These are phyloP conservation scores for Cladochytrium replicatum DNA, from an alignment of 192 early-diverging fungal genomes.

Conservation along the genomic window DNA sequence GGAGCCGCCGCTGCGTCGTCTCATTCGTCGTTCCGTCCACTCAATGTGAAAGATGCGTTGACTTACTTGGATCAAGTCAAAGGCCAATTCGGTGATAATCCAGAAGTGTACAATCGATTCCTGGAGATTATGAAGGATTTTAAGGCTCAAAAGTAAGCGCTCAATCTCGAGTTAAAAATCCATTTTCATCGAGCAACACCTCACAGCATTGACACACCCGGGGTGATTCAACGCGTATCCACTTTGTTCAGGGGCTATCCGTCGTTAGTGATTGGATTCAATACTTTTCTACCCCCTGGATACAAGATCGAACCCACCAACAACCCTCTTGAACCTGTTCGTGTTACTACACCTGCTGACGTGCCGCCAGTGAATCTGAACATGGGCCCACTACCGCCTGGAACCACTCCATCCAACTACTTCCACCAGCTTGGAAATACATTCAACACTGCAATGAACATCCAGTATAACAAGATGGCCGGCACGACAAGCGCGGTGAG, in stretches of 20 bases:
- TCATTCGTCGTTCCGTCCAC: conserved; percentile 27
- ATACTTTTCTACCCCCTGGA: conserved; percentile 97
- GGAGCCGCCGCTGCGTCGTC: too few relatives aligned
- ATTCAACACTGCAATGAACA: too few relatives aligned
- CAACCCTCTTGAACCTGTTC: conserved; percentile 69
- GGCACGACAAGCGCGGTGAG: too few relatives aligned
- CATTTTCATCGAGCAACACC: conserved; percentile 3
- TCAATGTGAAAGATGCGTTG: conserved; percentile 90
- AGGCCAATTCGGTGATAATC: conserved; percentile 79
- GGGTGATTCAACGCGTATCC: conserved; percentile 95
- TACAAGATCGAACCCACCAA: conserved; percentile 88
- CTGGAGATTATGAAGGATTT: conserved; percentile 99
- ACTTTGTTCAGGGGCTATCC: conserved; percentile 87
- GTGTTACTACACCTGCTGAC: conserved; percentile 73
- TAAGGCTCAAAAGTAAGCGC: conserved; percentile 78
- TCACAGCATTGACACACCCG: conserved; percentile 84
- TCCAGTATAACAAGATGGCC: too few relatives aligned
- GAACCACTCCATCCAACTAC: too few relatives aligned
- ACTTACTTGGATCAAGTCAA: conserved; percentile 96
- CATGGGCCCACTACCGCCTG: too few relatives aligned
- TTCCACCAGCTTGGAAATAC: too few relatives aligned
- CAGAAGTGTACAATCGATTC: conserved; percentile 96
- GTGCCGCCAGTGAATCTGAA: too few relatives aligned
- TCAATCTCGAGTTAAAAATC: conserved; percentile 3
- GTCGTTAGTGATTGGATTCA: conserved; percentile 89